Evolutionary conservation across 129 eudicot species (phyloP), one percentile per base, ranked within the genome.

Genomic region (Lactuca sativa): DNA sequence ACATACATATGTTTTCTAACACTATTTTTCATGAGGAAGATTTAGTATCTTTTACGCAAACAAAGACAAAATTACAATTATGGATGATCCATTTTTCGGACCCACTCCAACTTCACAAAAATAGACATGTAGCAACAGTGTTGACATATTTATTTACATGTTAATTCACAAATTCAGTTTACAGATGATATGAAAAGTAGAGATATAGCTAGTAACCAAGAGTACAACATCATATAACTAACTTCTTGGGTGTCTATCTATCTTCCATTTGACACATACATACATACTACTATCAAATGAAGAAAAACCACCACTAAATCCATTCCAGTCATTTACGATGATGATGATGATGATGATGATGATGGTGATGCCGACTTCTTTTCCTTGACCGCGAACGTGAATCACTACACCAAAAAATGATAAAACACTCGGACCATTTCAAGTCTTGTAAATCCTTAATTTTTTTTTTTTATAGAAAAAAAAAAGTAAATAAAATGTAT

Each of bases 301-400:
- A 16, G 48, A 7, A 62, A 59, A 62, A 37, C 30, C 9, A 12
- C 12, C 52, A 37, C 62, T 73, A 62, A 25, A 34, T 48, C 13
- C 73, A 34, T 75, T 62, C 79, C 48, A 49, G 44, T 59, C 65
- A 78, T 25, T 71, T 81, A 18, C 68, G 77, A 51, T 60, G 85
- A 34, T 62, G 70, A 38, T 38, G 33, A 48, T 47, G 77, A 51
- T 60, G 85, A 34, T 62, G 70, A 38, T 38, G 33, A 48, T 47
- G 58, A 67, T 6, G 47, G 58, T 69, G 62, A 30, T 80, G 83
- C 10, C 79, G 87, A 34, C 74, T 53, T 78, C 90, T 83, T 75
- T 86, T 91, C 81, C 70, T 85, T 10, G 80, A 75, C 21, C 73
- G 82, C 32, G 82, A 48, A 11, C 55, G 76, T 10, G 84, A 76